Evolutionary conservation across 164 flowering plant genomes (phyloP).

Genomic region (Taxillus chinensis): DNA sequence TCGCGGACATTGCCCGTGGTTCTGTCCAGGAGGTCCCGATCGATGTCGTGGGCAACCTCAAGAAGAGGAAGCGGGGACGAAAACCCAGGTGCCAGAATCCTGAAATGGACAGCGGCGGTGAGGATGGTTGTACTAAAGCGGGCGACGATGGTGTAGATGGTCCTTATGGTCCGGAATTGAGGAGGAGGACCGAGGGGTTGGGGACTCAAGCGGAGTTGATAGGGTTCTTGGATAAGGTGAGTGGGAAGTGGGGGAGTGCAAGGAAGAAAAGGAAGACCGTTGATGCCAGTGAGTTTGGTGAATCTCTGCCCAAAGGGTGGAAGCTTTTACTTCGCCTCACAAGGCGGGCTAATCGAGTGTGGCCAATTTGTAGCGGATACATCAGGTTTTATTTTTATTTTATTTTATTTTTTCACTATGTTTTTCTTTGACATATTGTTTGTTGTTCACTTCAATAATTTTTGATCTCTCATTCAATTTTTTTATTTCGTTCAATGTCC

Average conservation of each 20-base stretch:
- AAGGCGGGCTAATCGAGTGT: slow-evolving; percentile 43
- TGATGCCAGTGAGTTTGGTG: slow-evolving; percentile 53
- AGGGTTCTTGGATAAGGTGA: slow-evolving; percentile 41
- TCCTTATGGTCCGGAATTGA: slow-evolving; percentile 43
- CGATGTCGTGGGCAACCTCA: slow-evolving; percentile 5
- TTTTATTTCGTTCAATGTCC: no score
- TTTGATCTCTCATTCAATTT: no score
- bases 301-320: slow-evolving; percentile 63
- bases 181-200: slow-evolving; percentile 47
- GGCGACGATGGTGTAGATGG: slow-evolving; percentile 21
- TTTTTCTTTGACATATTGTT: background rate
- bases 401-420: background rate
- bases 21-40: slow-evolving; percentile 8
- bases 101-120: background rate
- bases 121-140: background rate
- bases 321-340: slow-evolving; percentile 50
- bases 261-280: slow-evolving; percentile 77
- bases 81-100: slow-evolving; percentile 17
- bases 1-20: background rate
- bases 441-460: no score
- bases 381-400: slow-evolving; percentile 42
- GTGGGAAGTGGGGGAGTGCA: slow-evolving; percentile 62
- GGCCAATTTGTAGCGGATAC: slow-evolving; percentile 52
- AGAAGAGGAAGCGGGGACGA: slow-evolving; percentile 27
- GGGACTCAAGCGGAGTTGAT: slow-evolving; percentile 37